Base-by-base conservation (phyloP, 2,329 filamentous ascomycete species). In the Leptographium flavum region DNA sequence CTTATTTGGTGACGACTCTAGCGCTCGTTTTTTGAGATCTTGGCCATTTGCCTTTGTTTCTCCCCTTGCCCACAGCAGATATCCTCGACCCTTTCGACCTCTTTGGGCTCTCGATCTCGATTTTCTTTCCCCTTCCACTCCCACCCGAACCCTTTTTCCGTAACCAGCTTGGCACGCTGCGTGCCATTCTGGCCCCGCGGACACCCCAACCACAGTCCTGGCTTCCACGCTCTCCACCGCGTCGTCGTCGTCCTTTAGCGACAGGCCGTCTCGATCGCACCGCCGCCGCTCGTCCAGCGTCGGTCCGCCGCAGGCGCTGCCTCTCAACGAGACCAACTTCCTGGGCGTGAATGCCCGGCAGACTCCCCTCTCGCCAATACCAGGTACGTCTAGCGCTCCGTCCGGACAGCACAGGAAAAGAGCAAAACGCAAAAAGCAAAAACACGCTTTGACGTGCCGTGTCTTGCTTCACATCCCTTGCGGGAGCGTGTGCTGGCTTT, bases 171-270 rank as follows among this genome's bases (percentile, higher is more conserved):
- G 47, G 51, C 49, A 43, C 42, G 27, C 45, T 48, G 36, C 52
- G 53, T 45, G 52, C 53, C 53, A 51, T 52, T 42, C 56, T 54
- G 53, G 51, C 53, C 47, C 49, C 51, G 46, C 48, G 49, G 51
- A 52, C 40, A 45, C 50, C 45, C 49, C 46, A 42, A 53, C 53
- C 50, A 53, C 62, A 56, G 70, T 63, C 54, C 68, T 77, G 73
- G 72, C 70, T 63, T 64, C 68, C 54, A 59, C 64, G 63, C 59
- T 63, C 52, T 57, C 58, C 50, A 59, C 63, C 54, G 64, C 67
- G 54, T 71, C 71, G 58, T 71, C 74, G 49, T 75, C 74, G 60
- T 72, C 71, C 55, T 68, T 66, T 55, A 68, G 64, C 63, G 68
- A 70, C 60, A 61, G 65, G 53, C 65, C 69, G 49, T 56, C 59